Evolutionary conservation across 208 protist species (phyloP), one percentile per base, ranked within the genome.

Genomic region (Paratrypanosoma confusum): DNA sequence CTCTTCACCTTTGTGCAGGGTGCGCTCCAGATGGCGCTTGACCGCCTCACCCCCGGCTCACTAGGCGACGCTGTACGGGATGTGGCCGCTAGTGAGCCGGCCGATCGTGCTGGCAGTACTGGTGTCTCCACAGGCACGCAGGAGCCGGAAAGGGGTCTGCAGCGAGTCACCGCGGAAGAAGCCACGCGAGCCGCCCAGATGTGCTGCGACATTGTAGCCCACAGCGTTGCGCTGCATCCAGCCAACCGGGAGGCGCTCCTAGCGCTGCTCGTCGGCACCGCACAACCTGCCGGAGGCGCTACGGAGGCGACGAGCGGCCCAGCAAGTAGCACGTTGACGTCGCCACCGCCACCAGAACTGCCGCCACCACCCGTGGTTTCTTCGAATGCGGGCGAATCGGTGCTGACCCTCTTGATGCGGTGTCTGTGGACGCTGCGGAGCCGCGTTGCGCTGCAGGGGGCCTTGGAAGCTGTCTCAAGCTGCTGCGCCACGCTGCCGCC

Each of bases 391-490:
- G n/a, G 44, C 6, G 39, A 41, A 2, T 71, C 62, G 36, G 8
- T 71, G 18, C 38, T 80, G 27, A 48, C 47, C 23, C 53, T 74
- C 28, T 56, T 80, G 35, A 45, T 80, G 53, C 53, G 41, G 31
- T 39, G 55, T 31, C 49, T 75, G 22, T 46, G 58, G 23, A 49
- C 59, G 5, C 57, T 64, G 22, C 37, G 57, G 31, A 39, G 44
- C 17, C 40, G 46, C 14, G 62, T 58, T 0, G 64, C 66, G 49
- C 51, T 60, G 48, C 67, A 81, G 50, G 44, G 67, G 13, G 64
- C 65, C 2, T 29, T 60, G 3, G 72, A 81, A 22, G 67, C 57
- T 10, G 43, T 58, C 27, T 23, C 53, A 33, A 51, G 41, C 33
- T 65, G 57, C 28, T 48, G 41, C 14, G 38, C 51, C 27, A 41